These are phyloP conservation scores for Auricularia heimuer DNA, from an alignment of 768 basidiomycete genomes.

Conservation along the genomic window DNA sequence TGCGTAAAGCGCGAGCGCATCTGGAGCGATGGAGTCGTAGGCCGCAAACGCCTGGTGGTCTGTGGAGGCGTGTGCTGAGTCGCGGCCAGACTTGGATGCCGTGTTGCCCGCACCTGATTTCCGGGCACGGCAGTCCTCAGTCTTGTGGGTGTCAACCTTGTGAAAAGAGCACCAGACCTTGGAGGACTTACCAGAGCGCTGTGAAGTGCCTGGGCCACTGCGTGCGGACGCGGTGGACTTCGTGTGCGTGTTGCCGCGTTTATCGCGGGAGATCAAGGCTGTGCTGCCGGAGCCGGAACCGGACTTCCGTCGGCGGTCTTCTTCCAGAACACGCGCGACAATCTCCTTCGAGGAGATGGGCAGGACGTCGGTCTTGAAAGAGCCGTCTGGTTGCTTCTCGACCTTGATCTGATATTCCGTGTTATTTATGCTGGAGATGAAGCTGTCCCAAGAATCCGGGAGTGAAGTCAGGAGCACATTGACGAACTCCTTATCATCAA, in stretches of 20 bases:
- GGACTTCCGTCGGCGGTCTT: not conserved
- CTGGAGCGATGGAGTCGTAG: not conserved
- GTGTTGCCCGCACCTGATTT: not conserved
- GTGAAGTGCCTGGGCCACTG: too few species aligned
- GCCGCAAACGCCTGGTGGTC: not conserved
- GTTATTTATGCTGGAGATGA: conserved; percentile 17
- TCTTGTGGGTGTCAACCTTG: not conserved
- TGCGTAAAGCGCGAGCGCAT: not conserved
- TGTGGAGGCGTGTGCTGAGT: not conserved
- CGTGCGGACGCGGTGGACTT: too few species aligned
- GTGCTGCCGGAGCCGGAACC: not conserved
- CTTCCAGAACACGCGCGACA: conserved; percentile 11
- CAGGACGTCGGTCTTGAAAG: not conserved
- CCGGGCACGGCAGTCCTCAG: not conserved
- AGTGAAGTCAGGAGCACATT: conserved; percentile 24
- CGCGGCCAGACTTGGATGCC: not conserved
- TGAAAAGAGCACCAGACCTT: too few species aligned
- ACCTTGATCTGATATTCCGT: conserved; percentile 6
- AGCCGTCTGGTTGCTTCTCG: too few species aligned
- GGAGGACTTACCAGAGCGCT: too few species aligned
- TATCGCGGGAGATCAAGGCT: not conserved
- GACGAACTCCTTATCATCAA: conserved; percentile 23
- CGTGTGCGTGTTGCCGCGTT: not conserved
- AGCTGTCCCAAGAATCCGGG: conserved; percentile 26
- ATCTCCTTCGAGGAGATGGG: conserved; percentile 1